Percentiles rank a stretch among this genome's conserved stretches.
Conservation (phyloP, 2,329 filamentous ascomycete genomes). For the Blastomyces silverae region DNA sequence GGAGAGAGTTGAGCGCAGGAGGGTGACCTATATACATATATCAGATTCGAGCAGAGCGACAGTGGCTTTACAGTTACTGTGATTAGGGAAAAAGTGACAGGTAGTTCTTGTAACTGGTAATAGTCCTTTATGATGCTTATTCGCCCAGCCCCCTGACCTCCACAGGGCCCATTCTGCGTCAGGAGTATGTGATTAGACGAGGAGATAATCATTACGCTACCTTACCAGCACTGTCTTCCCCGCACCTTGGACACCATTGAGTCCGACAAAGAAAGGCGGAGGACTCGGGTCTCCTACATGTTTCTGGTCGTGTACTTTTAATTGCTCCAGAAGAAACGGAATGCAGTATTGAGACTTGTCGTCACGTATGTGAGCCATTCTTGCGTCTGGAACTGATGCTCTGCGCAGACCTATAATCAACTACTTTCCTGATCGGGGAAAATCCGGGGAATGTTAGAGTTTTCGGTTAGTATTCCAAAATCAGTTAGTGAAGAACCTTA, state of each 20-base stretch:
- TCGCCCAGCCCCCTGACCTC: background rate
- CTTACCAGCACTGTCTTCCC: slow-evolving; percentile 82
- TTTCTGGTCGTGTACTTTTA: slow-evolving; percentile 47
- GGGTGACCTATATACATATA: slow-evolving; percentile 45
- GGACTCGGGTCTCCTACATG: slow-evolving; percentile 32
- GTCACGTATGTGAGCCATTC: slow-evolving; percentile 55
- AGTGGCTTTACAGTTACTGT: background rate
- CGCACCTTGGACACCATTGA: slow-evolving; percentile 86
- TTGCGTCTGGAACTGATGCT: background rate
- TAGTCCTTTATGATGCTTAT: background rate
- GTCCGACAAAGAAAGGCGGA: slow-evolving; percentile 72
- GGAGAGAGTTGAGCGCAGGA: slow-evolving; percentile 57
- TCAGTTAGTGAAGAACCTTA: background rate
- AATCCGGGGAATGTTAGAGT: slow-evolving; percentile 6
- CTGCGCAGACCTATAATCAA: background rate
- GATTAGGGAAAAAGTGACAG: background rate
- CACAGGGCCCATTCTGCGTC: background rate
- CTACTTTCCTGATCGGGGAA: background rate
- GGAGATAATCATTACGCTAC: background rate
- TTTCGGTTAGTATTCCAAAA: background rate
- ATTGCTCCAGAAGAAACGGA: slow-evolving; percentile 62
- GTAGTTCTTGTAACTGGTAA: background rate
- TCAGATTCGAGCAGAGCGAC: background rate
- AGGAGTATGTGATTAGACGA: background rate
- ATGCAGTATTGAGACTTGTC: slow-evolving; percentile 73